Base-by-base conservation (phyloP, 257 asterid species). In the Henckelia pumila region DNA sequence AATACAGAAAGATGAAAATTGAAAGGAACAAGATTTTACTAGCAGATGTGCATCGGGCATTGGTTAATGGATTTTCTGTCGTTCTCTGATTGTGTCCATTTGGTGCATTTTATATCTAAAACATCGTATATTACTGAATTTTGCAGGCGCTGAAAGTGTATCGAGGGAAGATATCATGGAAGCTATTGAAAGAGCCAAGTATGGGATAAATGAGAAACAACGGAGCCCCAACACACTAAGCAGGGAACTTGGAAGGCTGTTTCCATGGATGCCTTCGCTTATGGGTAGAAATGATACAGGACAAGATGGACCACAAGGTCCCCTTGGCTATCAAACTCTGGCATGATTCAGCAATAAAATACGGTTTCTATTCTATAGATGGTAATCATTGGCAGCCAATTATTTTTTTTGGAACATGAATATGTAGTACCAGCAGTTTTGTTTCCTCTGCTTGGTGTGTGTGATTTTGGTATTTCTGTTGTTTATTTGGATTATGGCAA, bases 241-340 rank as follows among this genome's bases (percentile, higher is more conserved):
- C 77, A 86, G 74, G 85, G 97, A 88, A 71, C 82, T 92, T 0
- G 96, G 73, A 1, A 89, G 85, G 79, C 66, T 89, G 67, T 92
- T 92, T 72, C 97, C 98, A 28, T 92, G 98, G 98, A 80, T 89
- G 87, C 97, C 98, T 49, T 77, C 95, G 66, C 72, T 92, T 16
- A 59, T 79, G 81, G 74, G 80, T 32, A 77, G 76, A 83, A 86
- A 66, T 20, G 85, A 76, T 26, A 55, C 56, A 22, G 75, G 89
- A 61, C 78, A 76, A 60, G 89, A 78, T 56, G 85, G 85, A 64
- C 7, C 25, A 2, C 79, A 76, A 70, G 91, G 95, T 49, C 88
- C 85, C 17, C 56, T 81, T 50, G 97, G 97, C 76, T 89, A 89
- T 69, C 96, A 84, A 78, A 83, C 98, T 71, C 79, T 89, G 6